Percentiles rank a stretch among this genome's conserved stretches.
Evolutionary conservation across 345 rosid genomes (phyloP).

Genomic region (Pseudoturritis turrita): DNA sequence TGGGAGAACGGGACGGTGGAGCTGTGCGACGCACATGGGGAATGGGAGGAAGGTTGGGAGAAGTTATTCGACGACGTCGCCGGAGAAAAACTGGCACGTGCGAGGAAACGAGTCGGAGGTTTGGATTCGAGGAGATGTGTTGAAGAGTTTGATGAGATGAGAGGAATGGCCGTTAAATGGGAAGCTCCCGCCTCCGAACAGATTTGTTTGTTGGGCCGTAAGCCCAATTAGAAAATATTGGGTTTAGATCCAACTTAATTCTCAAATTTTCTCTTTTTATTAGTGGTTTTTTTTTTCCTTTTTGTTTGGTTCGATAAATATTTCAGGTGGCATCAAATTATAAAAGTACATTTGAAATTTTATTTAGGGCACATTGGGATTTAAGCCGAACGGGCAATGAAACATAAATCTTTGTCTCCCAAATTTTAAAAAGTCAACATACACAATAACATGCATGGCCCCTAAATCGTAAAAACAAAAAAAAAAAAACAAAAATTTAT

Average conservation of each 20-base stretch:
- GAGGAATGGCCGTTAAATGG: constrained; percentile 44
- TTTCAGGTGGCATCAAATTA: neutral
- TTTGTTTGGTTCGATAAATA: neutral
- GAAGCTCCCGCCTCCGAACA: constrained; percentile 62
- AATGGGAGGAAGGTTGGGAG: constrained; percentile 80
- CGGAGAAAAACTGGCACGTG: constrained; percentile 47
- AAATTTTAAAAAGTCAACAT: no score
- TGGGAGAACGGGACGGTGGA: constrained; percentile 58
- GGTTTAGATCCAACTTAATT: neutral
- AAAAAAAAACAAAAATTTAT: no score
- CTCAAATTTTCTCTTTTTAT: neutral
- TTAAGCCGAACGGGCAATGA: no score
- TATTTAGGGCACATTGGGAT: neutral
- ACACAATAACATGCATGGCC: no score
- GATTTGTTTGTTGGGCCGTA: constrained; percentile 46
- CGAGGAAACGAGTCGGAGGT: constrained; percentile 43
- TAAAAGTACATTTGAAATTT: neutral
- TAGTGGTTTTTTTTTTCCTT: neutral
- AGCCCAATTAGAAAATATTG: constrained; percentile 1
- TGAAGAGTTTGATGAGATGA: constrained; percentile 54
- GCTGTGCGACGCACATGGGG: constrained; percentile 64
- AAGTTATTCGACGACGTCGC: constrained; percentile 46
- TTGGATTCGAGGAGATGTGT: constrained; percentile 42
- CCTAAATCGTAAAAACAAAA: no score
- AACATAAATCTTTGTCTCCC: no score